Percentiles rank a stretch among this genome's conserved stretches.
These are phyloP conservation scores for Cephalotrichum gorgonifer DNA, from an alignment of 2,329 filamentous ascomycete genomes.

Conservation along the genomic window DNA sequence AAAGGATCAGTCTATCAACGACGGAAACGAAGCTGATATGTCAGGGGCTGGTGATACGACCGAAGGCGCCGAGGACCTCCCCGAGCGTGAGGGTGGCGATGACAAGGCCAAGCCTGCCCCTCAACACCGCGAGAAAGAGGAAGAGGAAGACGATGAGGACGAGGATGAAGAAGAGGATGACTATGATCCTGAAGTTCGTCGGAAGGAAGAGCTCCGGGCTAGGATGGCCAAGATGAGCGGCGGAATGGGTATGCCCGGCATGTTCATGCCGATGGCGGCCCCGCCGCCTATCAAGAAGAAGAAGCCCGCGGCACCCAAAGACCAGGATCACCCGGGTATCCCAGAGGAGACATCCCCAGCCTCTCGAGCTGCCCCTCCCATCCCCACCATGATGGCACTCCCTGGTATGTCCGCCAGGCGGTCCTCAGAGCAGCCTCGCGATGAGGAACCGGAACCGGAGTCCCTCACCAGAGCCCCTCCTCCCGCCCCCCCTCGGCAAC, in stretches of 20 bases:
- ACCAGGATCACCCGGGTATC: conserved; percentile 12
- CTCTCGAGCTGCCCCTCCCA: conserved; percentile 35
- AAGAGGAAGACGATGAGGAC: conserved; percentile 43
- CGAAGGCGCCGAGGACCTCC: conserved; percentile 48
- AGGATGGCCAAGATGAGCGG: conserved; percentile 99
- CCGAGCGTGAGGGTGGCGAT: conserved; percentile 67
- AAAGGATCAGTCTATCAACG: conserved; percentile 33
- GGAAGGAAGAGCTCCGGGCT: conserved; percentile 79
- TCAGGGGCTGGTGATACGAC: conserved; percentile 55
- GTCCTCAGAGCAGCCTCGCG: conserved; percentile 32
- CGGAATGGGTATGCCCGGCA: conserved; percentile 91
- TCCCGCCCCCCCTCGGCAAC: not conserved
- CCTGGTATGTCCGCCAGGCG: conserved; percentile 59
- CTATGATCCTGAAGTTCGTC: conserved; percentile 74
- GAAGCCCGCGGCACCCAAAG: conserved; percentile 20
- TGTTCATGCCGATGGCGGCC: conserved; percentile 64
- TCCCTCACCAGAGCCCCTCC: not conserved
- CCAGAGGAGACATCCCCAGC: conserved; percentile 33
- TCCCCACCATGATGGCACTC: conserved; percentile 53
- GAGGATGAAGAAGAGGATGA: conserved; percentile 76
- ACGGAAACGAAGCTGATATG: conserved; percentile 57
- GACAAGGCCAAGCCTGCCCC: conserved; percentile 30
- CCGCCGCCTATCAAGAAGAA: conserved; percentile 44
- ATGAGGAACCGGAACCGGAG: conserved; percentile 18
- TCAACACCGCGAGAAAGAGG: conserved; percentile 12